Conservation (phyloP, 2,329 filamentous ascomycete species). For the Cercospora brassicicola region DNA sequence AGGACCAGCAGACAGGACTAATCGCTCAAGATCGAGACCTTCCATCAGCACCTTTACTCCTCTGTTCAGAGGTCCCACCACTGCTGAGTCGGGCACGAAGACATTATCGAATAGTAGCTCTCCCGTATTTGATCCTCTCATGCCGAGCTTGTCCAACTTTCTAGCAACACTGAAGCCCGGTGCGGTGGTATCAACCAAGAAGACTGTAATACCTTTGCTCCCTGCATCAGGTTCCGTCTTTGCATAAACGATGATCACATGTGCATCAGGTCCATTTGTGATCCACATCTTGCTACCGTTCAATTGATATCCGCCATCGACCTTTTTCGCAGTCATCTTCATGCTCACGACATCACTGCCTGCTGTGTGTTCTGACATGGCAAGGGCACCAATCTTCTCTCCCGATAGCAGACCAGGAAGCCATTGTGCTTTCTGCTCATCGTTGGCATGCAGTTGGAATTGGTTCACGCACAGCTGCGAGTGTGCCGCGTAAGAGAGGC, state of each 20-base stretch:
- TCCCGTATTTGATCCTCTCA: conserved; percentile 95
- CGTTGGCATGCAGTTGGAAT: conserved; percentile 80
- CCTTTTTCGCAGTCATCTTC: conserved; percentile 78
- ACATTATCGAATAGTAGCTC: conserved; percentile 89
- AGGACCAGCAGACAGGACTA: conserved; percentile 87
- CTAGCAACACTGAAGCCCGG: conserved; percentile 81
- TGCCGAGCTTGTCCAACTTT: conserved; percentile 97
- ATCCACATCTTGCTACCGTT: conserved; percentile 99
- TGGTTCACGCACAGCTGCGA: conserved; percentile 97
- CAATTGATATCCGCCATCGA: conserved; percentile 80
- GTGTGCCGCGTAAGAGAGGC: conserved; percentile 90
- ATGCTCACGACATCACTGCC: conserved; percentile 95
- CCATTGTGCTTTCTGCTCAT: conserved; percentile 75
- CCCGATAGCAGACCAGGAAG: conserved; percentile 80
- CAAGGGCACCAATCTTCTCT: conserved; percentile 78
- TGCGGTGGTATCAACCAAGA: conserved; percentile 73
- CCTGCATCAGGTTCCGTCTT: conserved; percentile 81
- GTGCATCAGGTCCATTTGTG: conserved; percentile 93
- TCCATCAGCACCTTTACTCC: conserved; percentile 94
- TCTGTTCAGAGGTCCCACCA: conserved; percentile 75
- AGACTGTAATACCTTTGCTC: conserved; percentile 91
- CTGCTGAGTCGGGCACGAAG: conserved; percentile 79
- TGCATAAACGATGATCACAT: conserved; percentile 91
- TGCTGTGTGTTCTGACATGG: conserved; percentile 90
- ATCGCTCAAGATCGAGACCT: conserved; percentile 86